Evolutionary conservation across 2,329 filamentous ascomycete genomes (phyloP), one percentile per base, ranked within the genome.

Genomic region (Curvularia sp.): DNA sequence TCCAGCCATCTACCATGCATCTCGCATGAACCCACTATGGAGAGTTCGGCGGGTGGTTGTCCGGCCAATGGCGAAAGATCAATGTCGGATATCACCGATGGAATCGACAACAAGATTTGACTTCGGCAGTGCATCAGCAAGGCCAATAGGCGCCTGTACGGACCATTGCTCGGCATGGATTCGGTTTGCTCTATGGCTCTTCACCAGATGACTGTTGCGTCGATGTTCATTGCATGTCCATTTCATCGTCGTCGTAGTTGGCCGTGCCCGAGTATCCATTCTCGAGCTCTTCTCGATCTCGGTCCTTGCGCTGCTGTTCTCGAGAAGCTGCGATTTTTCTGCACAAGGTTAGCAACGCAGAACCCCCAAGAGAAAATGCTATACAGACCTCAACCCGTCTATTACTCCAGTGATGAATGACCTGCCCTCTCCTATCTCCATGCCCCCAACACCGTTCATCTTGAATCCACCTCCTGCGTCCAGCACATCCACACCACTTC

Each of bases 391-490:
- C 69, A 98, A 82, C 4, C 91, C 92, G 75, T 98, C 93, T 63
- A 98, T 89, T 2, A 97, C 92, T 1, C 91, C 91, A 1, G 87
- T 83, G 60, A 98, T 87, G 72, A 97, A 96, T 0, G 87, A 89
- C 69, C 94, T 85, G 54, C 88, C 91, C 80, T 98, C 94, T 0
- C 91, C 89, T 47, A 98, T 82, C 80, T 99, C 95, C 89, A 98
- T 93, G 2, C 91, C 91, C 2, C 95, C 95, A 0, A 98, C 90
- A 21, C 94, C 94, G 48, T 88, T 89, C 74, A 90, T 81, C 55
- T 90, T 86, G n/a, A 93, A 88, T 21, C 88, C 87, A 3, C 87
- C 87, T 8, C 85, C 89, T 19, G 85, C 86, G 68, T 93, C 90
- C 49, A 96, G 78, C 38, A 87, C 85, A 36, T 87, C 85, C 13